Conservation (phyloP, 768 basidiomycete genomes). For the Podaxis pistillaris region DNA sequence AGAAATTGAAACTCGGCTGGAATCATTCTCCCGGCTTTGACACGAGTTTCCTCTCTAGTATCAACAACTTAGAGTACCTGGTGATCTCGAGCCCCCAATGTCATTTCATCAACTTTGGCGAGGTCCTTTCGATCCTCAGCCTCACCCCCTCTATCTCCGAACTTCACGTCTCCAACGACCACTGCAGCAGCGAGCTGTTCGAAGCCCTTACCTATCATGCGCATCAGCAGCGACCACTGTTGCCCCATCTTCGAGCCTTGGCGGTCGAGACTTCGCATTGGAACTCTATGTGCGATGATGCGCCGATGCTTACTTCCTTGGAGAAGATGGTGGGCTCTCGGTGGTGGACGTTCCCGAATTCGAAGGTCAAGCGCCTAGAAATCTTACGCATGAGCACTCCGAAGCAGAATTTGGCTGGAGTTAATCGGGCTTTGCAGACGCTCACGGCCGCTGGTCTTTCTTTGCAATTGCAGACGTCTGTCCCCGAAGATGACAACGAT, state of each 20-base stretch:
- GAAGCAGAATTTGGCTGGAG: neutral
- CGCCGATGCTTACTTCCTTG: neutral
- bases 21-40: slow-evolving; percentile 7
- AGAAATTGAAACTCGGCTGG: slow-evolving; percentile 4
- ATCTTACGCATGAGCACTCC: neutral
- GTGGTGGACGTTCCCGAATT: neutral
- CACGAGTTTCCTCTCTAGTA: slow-evolving; percentile 5
- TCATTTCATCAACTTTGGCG: neutral
- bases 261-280: neutral
- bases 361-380: neutral
- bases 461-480: neutral
- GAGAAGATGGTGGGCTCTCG: neutral
- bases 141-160: slow-evolving; percentile 2
- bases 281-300: neutral
- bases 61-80: neutral
- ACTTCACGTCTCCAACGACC: neutral
- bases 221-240: slow-evolving; percentile 5
- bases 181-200: neutral
- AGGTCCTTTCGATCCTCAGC: slow-evolving; percentile 1
- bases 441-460: neutral
- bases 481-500: neutral
- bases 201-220: slow-evolving; percentile 7
- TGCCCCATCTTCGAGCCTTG: neutral
- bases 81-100: slow-evolving; percentile 1
- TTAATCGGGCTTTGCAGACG: neutral